Evolutionary conservation across 352 stramenopile species (phyloP), one percentile per base, ranked within the genome.

Genomic region (Stephanocyclus meneghinianus): DNA sequence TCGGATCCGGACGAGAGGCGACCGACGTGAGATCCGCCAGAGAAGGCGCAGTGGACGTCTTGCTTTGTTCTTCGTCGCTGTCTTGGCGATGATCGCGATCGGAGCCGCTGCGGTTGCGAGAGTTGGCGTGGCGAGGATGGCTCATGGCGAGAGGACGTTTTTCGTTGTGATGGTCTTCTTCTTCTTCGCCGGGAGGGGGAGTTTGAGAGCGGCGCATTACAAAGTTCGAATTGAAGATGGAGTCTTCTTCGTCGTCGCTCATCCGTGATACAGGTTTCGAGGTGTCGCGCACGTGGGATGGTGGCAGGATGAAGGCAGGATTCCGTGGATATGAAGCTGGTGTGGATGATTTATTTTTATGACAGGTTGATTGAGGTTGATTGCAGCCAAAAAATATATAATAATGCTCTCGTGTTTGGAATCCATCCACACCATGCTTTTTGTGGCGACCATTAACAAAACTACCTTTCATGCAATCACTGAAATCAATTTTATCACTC

Each of bases 171-270:
- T 18, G 26, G 32, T 63, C 50, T 29, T 63, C 15, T 40, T 63
- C 50, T 29, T 63, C 15, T 40, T 66, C 66, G 51, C 42, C 47
- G 15, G 53, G 3, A 9, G 55, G 53, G 11, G 44, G 11, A 18
- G 21, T 13, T 15, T 60, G 45, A 11, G 51, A 29, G 16, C 67
- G 48, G 26, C 67, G 67, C 21, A 75, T 45, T 8, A 75, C 67
- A 48, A 75, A 75, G 67, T 59, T 30, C 6, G 42, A 16, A 56
- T 59, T 45, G 42, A 75, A 67, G 5, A 51, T 44, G 18, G 67
- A 67, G 44, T 75, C 67, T 56, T 75, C 59, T 53, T 75, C 67
- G 40, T 75, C 59, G 37, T 50, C 55, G 45, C 30, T 18, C 57
- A 50, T 50, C 13, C 30, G 35, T 40, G 7, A 9, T 8, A 1